A percentile compares a stretch with the other conserved stretches of the same genome.
Conservation (phyloP, 2,329 filamentous ascomycete genomes). For the Diaporthe vexans region DNA sequence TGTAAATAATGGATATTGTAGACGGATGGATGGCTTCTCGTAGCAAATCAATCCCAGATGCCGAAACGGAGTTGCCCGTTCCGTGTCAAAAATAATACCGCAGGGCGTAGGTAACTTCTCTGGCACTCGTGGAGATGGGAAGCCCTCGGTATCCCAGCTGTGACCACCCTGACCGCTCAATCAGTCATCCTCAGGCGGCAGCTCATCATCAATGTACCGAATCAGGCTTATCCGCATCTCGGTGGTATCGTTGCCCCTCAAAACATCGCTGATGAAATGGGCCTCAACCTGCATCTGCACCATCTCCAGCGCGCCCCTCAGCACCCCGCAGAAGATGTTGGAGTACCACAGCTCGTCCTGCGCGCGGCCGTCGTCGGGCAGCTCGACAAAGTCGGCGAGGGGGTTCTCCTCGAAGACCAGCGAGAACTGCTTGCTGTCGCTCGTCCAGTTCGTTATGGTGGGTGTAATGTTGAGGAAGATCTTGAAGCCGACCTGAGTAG, state of each 20-base stretch:
- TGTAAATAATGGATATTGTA: neutral
- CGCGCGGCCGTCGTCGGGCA: slow-evolving; percentile 94
- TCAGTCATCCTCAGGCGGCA: slow-evolving; percentile 96
- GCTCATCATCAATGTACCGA: slow-evolving; percentile 96
- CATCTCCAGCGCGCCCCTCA: slow-evolving; percentile 95
- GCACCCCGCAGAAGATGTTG: slow-evolving; percentile 94
- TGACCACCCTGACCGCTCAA: slow-evolving; percentile 45
- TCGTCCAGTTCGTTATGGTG: slow-evolving; percentile 94
- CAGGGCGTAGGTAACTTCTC: neutral
- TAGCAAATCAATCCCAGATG: neutral
- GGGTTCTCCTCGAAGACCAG: slow-evolving; percentile 98
- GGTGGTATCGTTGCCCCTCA: slow-evolving; percentile 94
- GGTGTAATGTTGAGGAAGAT: slow-evolving; percentile 98
- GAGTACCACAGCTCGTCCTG: slow-evolving; percentile 99
- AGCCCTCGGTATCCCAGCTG: too few species aligned
- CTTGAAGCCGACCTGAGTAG: slow-evolving; percentile 89
- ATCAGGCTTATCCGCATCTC: slow-evolving; percentile 96
- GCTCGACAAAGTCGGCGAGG: slow-evolving; percentile 95
- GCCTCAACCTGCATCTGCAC: slow-evolving; percentile 99
- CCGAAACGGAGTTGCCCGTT: neutral
- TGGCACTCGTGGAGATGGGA: neutral
- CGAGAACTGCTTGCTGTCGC: slow-evolving; percentile 96
- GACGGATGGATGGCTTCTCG: neutral
- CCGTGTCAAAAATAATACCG: neutral
- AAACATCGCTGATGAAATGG: slow-evolving; percentile 93